phyloP scores from a whole-genome alignment of 1,284 basidiomycete species.

The Testicularia cyperi region DNA sequence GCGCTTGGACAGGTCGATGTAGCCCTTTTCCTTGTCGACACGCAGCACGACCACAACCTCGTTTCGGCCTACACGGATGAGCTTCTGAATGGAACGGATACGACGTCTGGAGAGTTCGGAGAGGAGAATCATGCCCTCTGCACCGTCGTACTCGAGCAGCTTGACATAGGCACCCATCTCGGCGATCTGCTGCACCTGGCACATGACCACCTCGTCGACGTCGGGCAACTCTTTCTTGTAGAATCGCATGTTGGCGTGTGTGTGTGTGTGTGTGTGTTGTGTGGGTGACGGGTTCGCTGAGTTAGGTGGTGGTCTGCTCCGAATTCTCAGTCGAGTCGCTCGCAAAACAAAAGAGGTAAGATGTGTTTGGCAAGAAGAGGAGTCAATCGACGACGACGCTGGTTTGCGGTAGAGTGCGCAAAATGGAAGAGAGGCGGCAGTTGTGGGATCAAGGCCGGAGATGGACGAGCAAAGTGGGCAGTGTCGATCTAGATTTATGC shows the following conservation, averaged over 20 bases:
- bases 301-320: no score
- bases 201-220: conserved; percentile 97
- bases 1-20: conserved; percentile 98
- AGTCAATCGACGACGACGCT: no score
- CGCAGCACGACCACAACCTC: conserved; percentile 97
- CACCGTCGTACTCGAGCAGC: conserved; percentile 96
- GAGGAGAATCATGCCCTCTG: conserved; percentile 98
- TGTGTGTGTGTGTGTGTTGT: no score
- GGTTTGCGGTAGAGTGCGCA: no score
- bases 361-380: no score
- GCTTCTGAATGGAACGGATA: conserved; percentile 95
- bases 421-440: no score
- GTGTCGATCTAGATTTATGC: no score
- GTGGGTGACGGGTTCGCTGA: no score
- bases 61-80: conserved; percentile 95
- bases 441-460: no score
- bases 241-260: conserved; percentile 59
- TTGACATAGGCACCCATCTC: conserved; percentile 99
- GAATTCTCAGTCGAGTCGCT: no score
- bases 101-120: conserved; percentile 95
- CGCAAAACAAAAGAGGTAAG: no score
- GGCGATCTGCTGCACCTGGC: conserved; percentile 96
- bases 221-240: conserved; percentile 59
- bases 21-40: conserved; percentile 99
- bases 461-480: no score